Evolutionary conservation across 1,284 basidiomycete species (phyloP).

Genomic region (Leccinum subfulvum): DNA sequence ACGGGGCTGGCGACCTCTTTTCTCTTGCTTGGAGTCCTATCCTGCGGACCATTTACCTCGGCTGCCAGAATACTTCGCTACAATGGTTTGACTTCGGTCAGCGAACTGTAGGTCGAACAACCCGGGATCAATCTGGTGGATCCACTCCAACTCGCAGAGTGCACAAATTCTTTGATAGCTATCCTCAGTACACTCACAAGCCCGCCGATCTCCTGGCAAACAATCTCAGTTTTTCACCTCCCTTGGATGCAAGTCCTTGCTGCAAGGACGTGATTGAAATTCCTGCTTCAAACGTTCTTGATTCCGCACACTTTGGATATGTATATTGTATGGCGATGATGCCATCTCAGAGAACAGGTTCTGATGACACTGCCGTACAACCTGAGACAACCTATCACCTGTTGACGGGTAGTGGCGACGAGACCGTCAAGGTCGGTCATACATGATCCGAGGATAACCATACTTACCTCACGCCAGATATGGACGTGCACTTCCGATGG

Average conservation of each 20-base stretch:
- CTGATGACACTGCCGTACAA: slow-evolving; percentile 32
- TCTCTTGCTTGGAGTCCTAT: slow-evolving; percentile 78
- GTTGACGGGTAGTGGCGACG: slow-evolving; percentile 86
- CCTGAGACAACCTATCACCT: slow-evolving; percentile 49
- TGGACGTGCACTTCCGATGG: slow-evolving; percentile 63
- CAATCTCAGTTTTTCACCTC: slow-evolving; percentile 40
- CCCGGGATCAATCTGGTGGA: slow-evolving; percentile 39
- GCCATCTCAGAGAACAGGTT: slow-evolving; percentile 41
- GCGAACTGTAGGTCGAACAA: slow-evolving; percentile 11
- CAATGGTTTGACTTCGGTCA: slow-evolving; percentile 76
- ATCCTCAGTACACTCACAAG: slow-evolving; percentile 65
- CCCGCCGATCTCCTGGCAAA: slow-evolving; percentile 63
- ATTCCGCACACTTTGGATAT: slow-evolving; percentile 92
- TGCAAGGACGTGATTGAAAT: slow-evolving; percentile 50
- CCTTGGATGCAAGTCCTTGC: slow-evolving; percentile 17
- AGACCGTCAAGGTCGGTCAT: slow-evolving; percentile 71
- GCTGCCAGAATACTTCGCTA: slow-evolving; percentile 87
- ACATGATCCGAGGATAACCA: background rate
- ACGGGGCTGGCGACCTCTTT: slow-evolving; percentile 87
- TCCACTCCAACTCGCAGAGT: slow-evolving; percentile 53
- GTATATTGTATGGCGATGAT: slow-evolving; percentile 82
- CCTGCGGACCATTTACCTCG: slow-evolving; percentile 78
- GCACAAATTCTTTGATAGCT: slow-evolving; percentile 83
- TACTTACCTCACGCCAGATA: slow-evolving; percentile 42
- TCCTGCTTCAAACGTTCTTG: slow-evolving; percentile 67